Evolutionary conservation across 768 basidiomycete genomes (phyloP).

Genomic region (Termitomyces sp.): DNA sequence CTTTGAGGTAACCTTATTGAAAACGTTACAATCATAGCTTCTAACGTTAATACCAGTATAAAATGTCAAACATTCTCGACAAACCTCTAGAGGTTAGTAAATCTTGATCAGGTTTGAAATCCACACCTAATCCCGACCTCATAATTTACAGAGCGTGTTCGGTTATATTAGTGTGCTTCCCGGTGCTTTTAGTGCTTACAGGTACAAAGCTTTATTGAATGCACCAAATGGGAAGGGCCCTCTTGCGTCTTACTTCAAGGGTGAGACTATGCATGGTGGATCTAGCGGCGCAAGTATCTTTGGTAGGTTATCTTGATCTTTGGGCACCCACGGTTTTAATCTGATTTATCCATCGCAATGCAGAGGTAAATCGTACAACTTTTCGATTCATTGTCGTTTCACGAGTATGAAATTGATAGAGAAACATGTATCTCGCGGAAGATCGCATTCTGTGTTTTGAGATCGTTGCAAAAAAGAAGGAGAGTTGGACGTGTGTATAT

Average conservation of each 20-base stretch:
- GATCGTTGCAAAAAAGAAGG: slow-evolving; percentile 84
- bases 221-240: slow-evolving; percentile 87
- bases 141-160: slow-evolving; percentile 56
- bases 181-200: slow-evolving; percentile 89
- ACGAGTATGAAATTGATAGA: slow-evolving; percentile 33
- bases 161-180: slow-evolving; percentile 87
- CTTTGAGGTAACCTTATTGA: slow-evolving; percentile 58
- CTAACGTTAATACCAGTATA: slow-evolving; percentile 49
- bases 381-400: neutral
- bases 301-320: slow-evolving; percentile 23
- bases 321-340: neutral
- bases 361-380: slow-evolving; percentile 10
- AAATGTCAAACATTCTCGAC: slow-evolving; percentile 94
- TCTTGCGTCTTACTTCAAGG: slow-evolving; percentile 90
- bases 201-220: slow-evolving; percentile 84
- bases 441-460: slow-evolving; percentile 92
- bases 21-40: neutral
- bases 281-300: slow-evolving; percentile 63
- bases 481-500: slow-evolving; percentile 72
- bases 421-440: slow-evolving; percentile 92
- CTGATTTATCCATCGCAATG: neutral
- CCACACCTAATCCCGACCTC: neutral
- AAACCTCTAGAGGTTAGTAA: slow-evolving; percentile 82
- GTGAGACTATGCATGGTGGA: slow-evolving; percentile 79
- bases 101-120: neutral